Base-by-base conservation (phyloP, 208 protist species). In the Paratrypanosoma confusum region DNA sequence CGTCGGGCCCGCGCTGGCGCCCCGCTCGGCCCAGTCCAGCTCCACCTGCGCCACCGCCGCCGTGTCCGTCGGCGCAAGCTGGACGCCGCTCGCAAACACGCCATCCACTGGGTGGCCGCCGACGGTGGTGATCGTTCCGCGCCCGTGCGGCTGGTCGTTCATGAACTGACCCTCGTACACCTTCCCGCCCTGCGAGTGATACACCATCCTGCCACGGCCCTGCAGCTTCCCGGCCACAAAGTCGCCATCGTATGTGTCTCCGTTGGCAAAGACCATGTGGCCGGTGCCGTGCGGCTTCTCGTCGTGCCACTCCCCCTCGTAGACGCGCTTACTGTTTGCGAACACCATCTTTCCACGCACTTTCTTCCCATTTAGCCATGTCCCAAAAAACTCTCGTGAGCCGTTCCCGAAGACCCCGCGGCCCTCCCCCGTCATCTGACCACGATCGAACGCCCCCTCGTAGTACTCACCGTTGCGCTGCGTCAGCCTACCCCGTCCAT, bases 381-480 rank as follows among this genome's bases (percentile, higher is more conserved):
- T 23, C 3, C 68, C 68, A 5, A 40, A 24, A 36, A 61, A 75
- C 11, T 68, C 23, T 13, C 64, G 58, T 4, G 44, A 28, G 21
- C 60, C 61, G 6, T 52, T 40, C 11, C 36, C 50, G 39, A 70
- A 74, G 24, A 27, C 49, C 18, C 51, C 56, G 3, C 31, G 68
- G 47, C 79, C 69, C 10, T 45, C 21, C 6, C 79, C 79, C 0
- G 63, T 66, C 36, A 74, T 72, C 26, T 45, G 43, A 46, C 52
- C 65, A 13, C 51, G 40, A 0, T 62, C 50, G 42, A 80, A 88
- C 28, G 58, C 39, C 0, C 79, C 79, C 14, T 80, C 66, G 63
- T 81, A 88, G 17, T 55, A 57, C 51, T 83, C 71, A 3, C 65
- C 73, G 44, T 69, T 73, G 5, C 41, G 13, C 39, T 67, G 65